A percentile compares a stretch with the other conserved stretches of the same genome.
These are phyloP conservation scores for Didymella glomerata DNA, from an alignment of 2,329 filamentous ascomycete genomes.

Conservation along the genomic window DNA sequence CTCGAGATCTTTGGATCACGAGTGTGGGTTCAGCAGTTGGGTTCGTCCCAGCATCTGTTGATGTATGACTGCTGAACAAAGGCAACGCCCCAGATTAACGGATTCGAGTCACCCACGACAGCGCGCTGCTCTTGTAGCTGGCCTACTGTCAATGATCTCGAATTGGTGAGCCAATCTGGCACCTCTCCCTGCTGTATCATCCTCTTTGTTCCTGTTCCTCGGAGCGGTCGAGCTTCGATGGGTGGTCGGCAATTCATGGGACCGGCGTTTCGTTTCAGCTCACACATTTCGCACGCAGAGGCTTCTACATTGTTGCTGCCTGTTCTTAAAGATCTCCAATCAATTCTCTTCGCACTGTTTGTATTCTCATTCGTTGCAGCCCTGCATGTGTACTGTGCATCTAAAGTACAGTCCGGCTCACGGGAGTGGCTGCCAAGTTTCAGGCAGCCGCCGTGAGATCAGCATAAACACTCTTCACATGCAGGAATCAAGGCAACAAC, in stretches of 20 bases:
- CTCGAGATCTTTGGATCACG: slow-evolving; percentile 33
- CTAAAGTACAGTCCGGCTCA: neutral
- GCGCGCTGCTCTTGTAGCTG: slow-evolving; percentile 27
- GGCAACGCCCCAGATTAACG: slow-evolving; percentile 47
- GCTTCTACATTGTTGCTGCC: neutral
- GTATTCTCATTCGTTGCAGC: slow-evolving; percentile 4
- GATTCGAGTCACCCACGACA: slow-evolving; percentile 12
- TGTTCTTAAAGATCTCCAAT: neutral
- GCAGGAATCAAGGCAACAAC: neutral
- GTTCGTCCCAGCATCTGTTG: slow-evolving; percentile 30
- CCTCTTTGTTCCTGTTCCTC: slow-evolving; percentile 33
- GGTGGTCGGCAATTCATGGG: slow-evolving; percentile 35
- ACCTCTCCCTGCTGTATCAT: slow-evolving; percentile 38
- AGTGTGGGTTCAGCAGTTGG: slow-evolving; percentile 45
- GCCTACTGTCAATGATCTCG: slow-evolving; percentile 15
- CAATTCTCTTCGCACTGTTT: neutral
- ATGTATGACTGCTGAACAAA: slow-evolving; percentile 48
- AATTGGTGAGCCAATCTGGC: slow-evolving; percentile 44
- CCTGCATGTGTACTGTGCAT: neutral
- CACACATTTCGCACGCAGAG: slow-evolving; percentile 30
- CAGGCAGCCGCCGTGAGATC: slow-evolving; percentile 4
- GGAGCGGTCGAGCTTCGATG: slow-evolving; percentile 34
- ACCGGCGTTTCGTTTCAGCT: slow-evolving; percentile 48
- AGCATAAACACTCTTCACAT: neutral
- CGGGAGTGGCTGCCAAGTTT: slow-evolving; percentile 7